Base-by-base conservation (phyloP, 2,329 filamentous ascomycete genomes). In the Colletotrichum eremochloae region DNA sequence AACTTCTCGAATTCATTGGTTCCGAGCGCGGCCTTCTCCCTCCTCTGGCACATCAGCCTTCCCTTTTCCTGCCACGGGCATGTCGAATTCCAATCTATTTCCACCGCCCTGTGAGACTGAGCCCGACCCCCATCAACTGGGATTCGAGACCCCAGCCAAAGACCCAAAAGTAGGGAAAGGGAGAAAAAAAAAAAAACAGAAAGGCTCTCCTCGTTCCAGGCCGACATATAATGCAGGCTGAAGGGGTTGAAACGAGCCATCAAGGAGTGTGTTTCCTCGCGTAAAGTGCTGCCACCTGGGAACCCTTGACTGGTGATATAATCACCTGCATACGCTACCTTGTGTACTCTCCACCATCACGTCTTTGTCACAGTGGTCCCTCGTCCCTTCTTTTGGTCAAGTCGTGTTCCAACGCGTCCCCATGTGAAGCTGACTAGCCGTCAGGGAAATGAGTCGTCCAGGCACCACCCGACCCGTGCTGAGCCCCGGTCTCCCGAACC, bases 211-310 rank as follows among this genome's bases (percentile, higher is more conserved):
- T 63, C 24, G 56, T 61, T 48, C 68, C 57, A 14, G 50, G 42
- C 64, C 50, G 36, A 31, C 14, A 62, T 44, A 33, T 46, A 71
- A 40, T 62, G 56, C 56, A 53, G 14, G 11, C 20, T 18, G 18
- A 72, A 65, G 70, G 69, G 66, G 66, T 72, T 70, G 70, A 72
- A 70, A 72, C 66, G 55, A 70, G 58, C 52, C 68, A 61, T 70
- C 61, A 55, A 56, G 53, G 50, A 57, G 58, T 67, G 55, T 72
- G 66, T 62, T 52, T 62, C 48, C 44, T 65, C 70, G 66, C 67
- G 70, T 70, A 72, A 65, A 72, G 70, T 72, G 60, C 42, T 57
- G 46, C 33, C n/a, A 44, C 60, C 55, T 48, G 56, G 24, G 55
- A 70, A 40, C 55, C 48, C 33, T 70, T 48, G 24, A 12, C 31